phyloP scores from a whole-genome alignment of 345 rosid genomes.

The Raphanus raphanistrum region DNA sequence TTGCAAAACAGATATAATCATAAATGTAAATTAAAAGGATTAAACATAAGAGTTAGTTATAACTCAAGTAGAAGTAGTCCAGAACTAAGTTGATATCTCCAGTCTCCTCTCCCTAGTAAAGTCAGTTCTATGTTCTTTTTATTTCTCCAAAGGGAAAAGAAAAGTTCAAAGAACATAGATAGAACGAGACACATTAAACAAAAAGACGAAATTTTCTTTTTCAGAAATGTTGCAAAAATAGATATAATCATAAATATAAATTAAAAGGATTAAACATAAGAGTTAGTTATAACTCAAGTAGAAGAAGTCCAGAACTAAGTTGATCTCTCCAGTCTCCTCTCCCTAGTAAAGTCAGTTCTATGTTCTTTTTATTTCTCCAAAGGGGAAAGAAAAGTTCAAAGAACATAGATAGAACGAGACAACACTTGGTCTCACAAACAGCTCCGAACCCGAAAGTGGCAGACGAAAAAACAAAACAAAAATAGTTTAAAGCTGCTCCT shows the following conservation, averaged over 20 bases:
- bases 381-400: not conserved
- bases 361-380: not conserved
- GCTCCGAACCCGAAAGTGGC: constrained; percentile 15
- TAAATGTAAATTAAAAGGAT: not conserved
- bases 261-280: not conserved
- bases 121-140: not conserved
- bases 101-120: constrained; percentile 3
- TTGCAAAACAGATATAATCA: not conserved
- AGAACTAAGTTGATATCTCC: not conserved
- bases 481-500: constrained; percentile 29
- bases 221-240: not conserved
- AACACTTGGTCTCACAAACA: constrained; percentile 24
- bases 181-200: not conserved
- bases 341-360: not conserved
- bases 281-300: constrained; percentile 17
- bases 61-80: constrained; percentile 11
- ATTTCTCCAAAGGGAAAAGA: not conserved
- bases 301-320: not conserved
- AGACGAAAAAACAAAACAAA: constrained; percentile 9
- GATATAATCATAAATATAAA: not conserved
- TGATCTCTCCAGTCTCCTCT: not conserved
- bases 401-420: not conserved
- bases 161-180: not conserved
- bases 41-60: constrained; percentile 1
- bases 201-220: too few species aligned